Conservation (phyloP, 2,329 filamentous ascomycete genomes). For the Neofusicoccum sp. region DNA sequence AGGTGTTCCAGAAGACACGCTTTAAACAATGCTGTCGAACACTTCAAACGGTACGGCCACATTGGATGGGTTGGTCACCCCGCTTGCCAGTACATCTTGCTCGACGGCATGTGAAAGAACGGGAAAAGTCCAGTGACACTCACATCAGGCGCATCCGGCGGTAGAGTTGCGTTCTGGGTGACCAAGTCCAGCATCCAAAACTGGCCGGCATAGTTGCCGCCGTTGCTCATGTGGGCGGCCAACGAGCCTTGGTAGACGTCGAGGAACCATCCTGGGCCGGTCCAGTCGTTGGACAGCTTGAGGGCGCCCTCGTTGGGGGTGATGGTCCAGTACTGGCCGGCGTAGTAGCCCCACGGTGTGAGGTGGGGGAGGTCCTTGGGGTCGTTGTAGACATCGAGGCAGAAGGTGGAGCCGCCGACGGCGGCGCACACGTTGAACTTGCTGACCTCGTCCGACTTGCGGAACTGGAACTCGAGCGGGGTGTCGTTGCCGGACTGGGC, state of each 20-base stretch:
- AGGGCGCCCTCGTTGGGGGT: not conserved
- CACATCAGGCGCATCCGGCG: constrained; percentile 4
- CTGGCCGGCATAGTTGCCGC: not conserved
- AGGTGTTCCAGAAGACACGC: too few relatives aligned
- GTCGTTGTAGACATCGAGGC: constrained; percentile 5
- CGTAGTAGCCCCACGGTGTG: constrained; percentile 1
- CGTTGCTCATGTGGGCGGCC: not conserved
- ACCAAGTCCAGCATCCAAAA: constrained; percentile 9
- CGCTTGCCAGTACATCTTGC: too few relatives aligned
- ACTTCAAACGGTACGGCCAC: too few relatives aligned
- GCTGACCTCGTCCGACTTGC: not conserved
- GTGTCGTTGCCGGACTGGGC: not conserved
- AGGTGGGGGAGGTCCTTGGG: constrained; percentile 2
- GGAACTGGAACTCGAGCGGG: constrained; percentile 14
- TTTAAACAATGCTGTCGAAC: too few relatives aligned
- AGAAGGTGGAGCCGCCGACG: not conserved
- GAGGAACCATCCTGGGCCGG: constrained; percentile 3
- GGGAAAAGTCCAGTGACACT: not conserved
- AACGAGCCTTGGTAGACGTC: not conserved
- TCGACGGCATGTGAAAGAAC: not conserved
- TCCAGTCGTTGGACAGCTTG: constrained; percentile 9
- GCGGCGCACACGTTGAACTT: constrained; percentile 12
- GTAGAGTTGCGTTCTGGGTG: not conserved
- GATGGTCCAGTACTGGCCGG: constrained; percentile 14
- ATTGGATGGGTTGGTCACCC: too few relatives aligned